These are phyloP conservation scores for Medicago arabica DNA, from an alignment of 306 rosid genomes.

Conservation along the genomic window DNA sequence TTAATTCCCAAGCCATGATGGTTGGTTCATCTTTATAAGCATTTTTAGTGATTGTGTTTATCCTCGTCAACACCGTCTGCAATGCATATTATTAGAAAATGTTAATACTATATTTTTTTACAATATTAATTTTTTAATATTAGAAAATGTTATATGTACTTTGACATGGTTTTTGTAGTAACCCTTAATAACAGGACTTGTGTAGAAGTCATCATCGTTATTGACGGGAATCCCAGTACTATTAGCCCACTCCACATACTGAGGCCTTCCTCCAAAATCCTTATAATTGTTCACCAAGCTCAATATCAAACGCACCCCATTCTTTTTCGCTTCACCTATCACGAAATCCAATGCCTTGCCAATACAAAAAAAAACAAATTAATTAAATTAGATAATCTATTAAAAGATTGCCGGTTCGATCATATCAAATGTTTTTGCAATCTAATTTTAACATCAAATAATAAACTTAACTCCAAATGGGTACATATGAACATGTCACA, in stretches of 20 bases:
- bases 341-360: constrained; percentile 66
- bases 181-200: constrained; percentile 43
- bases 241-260: constrained; percentile 65
- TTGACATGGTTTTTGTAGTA: constrained; percentile 60
- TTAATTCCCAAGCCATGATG: constrained; percentile 67
- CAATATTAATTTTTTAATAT: not conserved
- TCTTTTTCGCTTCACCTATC: constrained; percentile 60
- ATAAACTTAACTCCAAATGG: too few species aligned
- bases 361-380: too few species aligned
- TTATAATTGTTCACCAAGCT: constrained; percentile 56
- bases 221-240: constrained; percentile 35
- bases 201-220: constrained; percentile 59
- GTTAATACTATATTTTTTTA: too few species aligned
- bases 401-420: too few species aligned
- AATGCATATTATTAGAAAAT: not conserved
- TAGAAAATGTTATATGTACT: constrained; percentile 14
- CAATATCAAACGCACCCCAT: constrained; percentile 50
- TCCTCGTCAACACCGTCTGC: constrained; percentile 64
- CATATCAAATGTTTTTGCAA: too few species aligned
- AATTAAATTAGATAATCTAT: not conserved
- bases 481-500: too few species aligned
- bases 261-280: constrained; percentile 67
- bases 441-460: too few species aligned
- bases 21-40: constrained; percentile 60
- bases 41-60: constrained; percentile 51